Evolutionary conservation across 2,329 filamentous ascomycete genomes (phyloP).

Genomic region (Lecanicillium sp.): DNA sequence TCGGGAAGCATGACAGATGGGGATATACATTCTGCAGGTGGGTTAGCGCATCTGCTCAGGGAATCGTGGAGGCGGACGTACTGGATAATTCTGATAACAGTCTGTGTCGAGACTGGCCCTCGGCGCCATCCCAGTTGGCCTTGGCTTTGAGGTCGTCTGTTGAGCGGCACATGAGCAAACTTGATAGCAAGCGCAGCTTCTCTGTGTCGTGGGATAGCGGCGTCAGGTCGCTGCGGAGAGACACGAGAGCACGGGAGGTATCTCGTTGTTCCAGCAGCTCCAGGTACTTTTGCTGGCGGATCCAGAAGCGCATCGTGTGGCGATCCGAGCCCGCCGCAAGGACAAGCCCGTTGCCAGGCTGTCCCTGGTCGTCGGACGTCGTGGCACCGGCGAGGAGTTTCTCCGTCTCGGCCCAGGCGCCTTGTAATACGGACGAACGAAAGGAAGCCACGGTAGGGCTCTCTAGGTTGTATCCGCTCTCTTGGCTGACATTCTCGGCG

Average conservation of each 20-base stretch:
- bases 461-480: constrained; percentile 86
- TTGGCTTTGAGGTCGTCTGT: constrained; percentile 69
- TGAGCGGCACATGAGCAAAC: constrained; percentile 82
- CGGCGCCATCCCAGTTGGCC: constrained; percentile 79
- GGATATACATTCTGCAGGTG: constrained; percentile 71
- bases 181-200: constrained; percentile 77
- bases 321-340: constrained; percentile 70
- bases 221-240: constrained; percentile 83
- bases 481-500: constrained; percentile 65
- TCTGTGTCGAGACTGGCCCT: constrained; percentile 64
- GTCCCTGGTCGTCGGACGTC: constrained; percentile 27
- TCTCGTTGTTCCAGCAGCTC: constrained; percentile 78
- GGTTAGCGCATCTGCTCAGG: constrained; percentile 19
- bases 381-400: constrained; percentile 59
- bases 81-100: constrained; percentile 79
- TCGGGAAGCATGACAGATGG: constrained; percentile 96
- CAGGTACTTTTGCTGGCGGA: constrained; percentile 91
- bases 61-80: constrained; percentile 37
- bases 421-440: constrained; percentile 69
- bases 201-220: constrained; percentile 74
- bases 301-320: constrained; percentile 76
- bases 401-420: constrained; percentile 83
- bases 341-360: constrained; percentile 55
- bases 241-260: constrained; percentile 65
- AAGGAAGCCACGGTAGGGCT: constrained; percentile 82